Percentiles rank a stretch among this genome's conserved stretches.
Evolutionary conservation across 1,284 basidiomycete species (phyloP).

Genomic region (Singerocomus rubriflavus): DNA sequence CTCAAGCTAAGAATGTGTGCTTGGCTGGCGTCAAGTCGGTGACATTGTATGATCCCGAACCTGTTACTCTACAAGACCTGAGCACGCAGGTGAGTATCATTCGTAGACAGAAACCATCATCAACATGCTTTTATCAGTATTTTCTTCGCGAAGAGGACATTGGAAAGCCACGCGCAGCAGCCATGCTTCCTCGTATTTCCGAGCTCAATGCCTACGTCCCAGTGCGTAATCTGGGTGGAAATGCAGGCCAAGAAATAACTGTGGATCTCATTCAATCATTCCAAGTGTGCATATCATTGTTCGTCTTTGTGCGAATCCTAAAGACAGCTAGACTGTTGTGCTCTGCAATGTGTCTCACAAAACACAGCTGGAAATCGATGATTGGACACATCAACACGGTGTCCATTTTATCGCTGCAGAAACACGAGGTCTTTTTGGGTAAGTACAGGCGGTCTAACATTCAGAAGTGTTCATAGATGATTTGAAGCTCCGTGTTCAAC

Average conservation of each 20-base stretch:
- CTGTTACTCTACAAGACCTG: constrained; percentile 83
- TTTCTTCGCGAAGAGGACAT: constrained; percentile 90
- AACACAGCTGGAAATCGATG: constrained; percentile 94
- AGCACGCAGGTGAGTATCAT: constrained; percentile 76
- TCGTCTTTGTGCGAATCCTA: background rate
- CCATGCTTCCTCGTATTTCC: constrained; percentile 85
- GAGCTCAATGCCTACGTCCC: constrained; percentile 98
- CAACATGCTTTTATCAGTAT: constrained; percentile 56
- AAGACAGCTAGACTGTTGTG: constrained; percentile 74
- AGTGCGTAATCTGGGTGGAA: constrained; percentile 74
- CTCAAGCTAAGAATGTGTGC: constrained; percentile 91
- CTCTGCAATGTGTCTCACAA: constrained; percentile 75
- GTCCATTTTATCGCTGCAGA: constrained; percentile 93
- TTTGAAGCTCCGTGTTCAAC: constrained; percentile 82
- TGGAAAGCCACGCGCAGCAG: constrained; percentile 84
- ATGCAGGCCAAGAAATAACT: constrained; percentile 69
- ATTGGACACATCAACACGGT: constrained; percentile 86
- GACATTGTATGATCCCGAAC: constrained; percentile 92
- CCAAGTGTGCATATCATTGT: constrained; percentile 55
- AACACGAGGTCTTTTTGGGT: constrained; percentile 95
- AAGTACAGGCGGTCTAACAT: constrained; percentile 24
- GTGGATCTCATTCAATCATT: constrained; percentile 82
- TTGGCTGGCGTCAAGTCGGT: constrained; percentile 98
- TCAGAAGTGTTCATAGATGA: constrained; percentile 19
- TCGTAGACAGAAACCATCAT: background rate